Evolutionary conservation across 108 stramenopile species (phyloP), one percentile per base, ranked within the genome.

Genomic region (Cylindrotheca fusiformis): DNA sequence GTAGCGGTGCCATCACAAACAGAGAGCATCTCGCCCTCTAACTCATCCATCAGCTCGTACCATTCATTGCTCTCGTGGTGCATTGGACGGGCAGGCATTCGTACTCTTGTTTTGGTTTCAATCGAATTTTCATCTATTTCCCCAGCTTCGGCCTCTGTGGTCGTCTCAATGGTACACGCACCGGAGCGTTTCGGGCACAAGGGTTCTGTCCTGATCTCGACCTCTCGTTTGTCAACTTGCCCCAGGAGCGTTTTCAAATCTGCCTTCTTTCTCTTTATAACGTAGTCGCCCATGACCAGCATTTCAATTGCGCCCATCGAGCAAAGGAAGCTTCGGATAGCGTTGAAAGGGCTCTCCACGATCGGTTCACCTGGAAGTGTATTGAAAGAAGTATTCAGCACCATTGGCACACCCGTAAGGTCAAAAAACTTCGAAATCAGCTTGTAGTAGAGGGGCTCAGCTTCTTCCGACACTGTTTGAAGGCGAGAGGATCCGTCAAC

Each of bases 351-450:
- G 22, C 76, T 92, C 65, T 98, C 95, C 12, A 96, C 96, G 50
- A 98, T 96, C 6, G 97, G 97, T 59, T 96, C 95, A 17, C 85
- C 75, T 32, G 85, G 87, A 6, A 92, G 60, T 4, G 91, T 91
- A 66, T 97, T 98, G 90, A 98, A 97, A 25, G 85, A 87, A 8
- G 97, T 98, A 55, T 98, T 97, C 36, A 98, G 75, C 2, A 98
- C 88, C 91, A 98, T 91, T 12, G 97, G 96, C 0, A 97, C 88
- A 19, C 96, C 97, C 0, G 96, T 96, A 18, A 77, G 31, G 41
- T 82, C 66, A 56, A 68, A 87, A 72, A 97, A 97, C 24, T 83
- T 81, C 29, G 70, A 55, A 48, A 98, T 95, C 36, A 98, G 67
- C 28, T 74, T 69, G 67, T 96, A 86, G 56, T 96, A 98, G 17